phyloP scores from a whole-genome alignment of 2,329 filamentous ascomycete genomes.

The Pseudomassariella vexata region DNA sequence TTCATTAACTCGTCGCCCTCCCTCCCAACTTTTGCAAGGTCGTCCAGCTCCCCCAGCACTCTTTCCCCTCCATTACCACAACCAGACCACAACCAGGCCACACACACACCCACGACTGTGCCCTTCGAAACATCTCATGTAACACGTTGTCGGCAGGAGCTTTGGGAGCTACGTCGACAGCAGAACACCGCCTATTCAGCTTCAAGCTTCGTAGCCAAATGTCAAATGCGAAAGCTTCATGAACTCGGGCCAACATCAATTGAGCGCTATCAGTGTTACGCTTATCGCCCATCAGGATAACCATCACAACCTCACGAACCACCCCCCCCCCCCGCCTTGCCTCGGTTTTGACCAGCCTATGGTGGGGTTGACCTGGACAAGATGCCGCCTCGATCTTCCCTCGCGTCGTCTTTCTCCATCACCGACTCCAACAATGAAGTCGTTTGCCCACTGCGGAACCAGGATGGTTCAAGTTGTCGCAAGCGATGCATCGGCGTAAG shows the following conservation, averaged over 20 bases:
- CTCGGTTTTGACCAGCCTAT: constrained; percentile 7
- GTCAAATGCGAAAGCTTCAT: constrained; percentile 16
- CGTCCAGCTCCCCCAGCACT: constrained; percentile 8
- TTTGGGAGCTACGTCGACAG: constrained; percentile 28
- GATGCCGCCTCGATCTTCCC: constrained; percentile 84
- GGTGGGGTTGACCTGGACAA: constrained; percentile 10
- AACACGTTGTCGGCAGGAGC: constrained; percentile 31
- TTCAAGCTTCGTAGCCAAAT: background rate
- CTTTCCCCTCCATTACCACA: constrained; percentile 12
- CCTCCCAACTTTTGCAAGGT: background rate
- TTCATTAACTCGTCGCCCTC: background rate
- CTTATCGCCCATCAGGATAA: constrained; percentile 4
- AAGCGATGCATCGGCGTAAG: constrained; percentile 98
- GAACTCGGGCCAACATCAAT: constrained; percentile 11
- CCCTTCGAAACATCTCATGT: constrained; percentile 38
- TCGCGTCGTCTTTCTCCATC: constrained; percentile 87
- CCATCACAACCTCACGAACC: constrained; percentile 5
- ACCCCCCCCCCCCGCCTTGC: no score
- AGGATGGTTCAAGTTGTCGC: constrained; percentile 93
- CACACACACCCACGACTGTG: constrained; percentile 16
- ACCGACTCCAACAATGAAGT: constrained; percentile 93
- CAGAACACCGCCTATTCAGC: constrained; percentile 13
- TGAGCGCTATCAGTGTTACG: constrained; percentile 6
- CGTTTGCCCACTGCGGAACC: constrained; percentile 90
- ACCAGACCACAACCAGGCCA: background rate